Evolutionary conservation across 257 asterid genomes (phyloP).

Genomic region (Ocimum tenuiflorum): DNA sequence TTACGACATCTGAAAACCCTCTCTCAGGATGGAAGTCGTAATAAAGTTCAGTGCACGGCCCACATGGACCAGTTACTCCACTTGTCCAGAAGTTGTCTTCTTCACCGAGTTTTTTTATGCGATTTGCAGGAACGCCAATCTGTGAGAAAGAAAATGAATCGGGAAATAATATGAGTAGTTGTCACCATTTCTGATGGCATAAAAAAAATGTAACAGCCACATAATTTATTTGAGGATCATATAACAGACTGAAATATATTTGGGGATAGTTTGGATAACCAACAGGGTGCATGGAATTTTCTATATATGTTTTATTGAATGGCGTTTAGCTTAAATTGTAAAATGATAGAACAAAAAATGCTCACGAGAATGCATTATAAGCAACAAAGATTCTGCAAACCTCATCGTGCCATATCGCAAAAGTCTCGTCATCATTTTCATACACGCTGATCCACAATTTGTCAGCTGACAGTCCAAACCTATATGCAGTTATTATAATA

Average conservation of each 20-base stretch:
- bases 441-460: constrained; percentile 82
- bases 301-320: background rate
- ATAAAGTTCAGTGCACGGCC: constrained; percentile 93
- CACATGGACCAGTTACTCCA: constrained; percentile 94
- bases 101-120: constrained; percentile 73
- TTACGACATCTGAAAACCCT: constrained; percentile 65
- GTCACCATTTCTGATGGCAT: background rate
- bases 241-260: background rate
- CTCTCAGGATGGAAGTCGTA: constrained; percentile 87
- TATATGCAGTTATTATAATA: constrained; percentile 17
- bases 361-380: background rate
- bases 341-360: background rate
- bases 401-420: constrained; percentile 75
- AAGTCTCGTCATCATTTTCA: constrained; percentile 75
- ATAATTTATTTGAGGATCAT: background rate
- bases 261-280: background rate
- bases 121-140: constrained; percentile 75
- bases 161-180: background rate
- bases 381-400: constrained; percentile 22
- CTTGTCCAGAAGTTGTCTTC: constrained; percentile 98
- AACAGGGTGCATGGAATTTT: background rate
- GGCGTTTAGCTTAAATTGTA: background rate
- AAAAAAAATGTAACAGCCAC: background rate
- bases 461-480: constrained; percentile 69
- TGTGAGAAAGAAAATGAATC: constrained; percentile 26